Percentiles rank a stretch among this genome's conserved stretches.
Evolutionary conservation across 2,329 filamentous ascomycete species (phyloP).

Genomic region (Chaetomium globosum): DNA sequence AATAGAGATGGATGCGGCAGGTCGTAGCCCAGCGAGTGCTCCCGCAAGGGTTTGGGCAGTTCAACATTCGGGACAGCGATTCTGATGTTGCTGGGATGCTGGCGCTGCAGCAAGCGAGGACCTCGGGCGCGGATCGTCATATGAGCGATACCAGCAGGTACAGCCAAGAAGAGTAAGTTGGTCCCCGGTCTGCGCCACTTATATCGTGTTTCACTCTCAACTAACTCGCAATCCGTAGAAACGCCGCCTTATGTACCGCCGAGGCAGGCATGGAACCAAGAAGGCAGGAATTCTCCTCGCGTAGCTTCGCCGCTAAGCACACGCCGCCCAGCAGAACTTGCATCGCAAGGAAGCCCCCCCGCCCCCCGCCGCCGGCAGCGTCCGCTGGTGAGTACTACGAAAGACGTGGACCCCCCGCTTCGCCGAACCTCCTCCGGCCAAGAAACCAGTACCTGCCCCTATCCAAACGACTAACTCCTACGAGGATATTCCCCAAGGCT

Average conservation of each 20-base stretch:
- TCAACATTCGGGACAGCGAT: conserved; percentile 64
- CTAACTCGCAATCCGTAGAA: conserved; percentile 46
- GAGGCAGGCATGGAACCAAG: conserved; percentile 59
- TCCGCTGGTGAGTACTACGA: conserved; percentile 72
- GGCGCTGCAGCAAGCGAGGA: conserved; percentile 63
- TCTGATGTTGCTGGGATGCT: conserved; percentile 74
- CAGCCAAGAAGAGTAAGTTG: conserved; percentile 71
- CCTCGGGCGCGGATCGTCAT: conserved; percentile 45
- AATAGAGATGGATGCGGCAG: conserved; percentile 78
- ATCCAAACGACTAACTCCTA: conserved; percentile 39
- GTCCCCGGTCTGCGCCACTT: conserved; percentile 16
- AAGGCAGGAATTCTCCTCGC: conserved; percentile 50
- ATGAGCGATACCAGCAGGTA: conserved; percentile 73
- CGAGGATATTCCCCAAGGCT: conserved; percentile 47
- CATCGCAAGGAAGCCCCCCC: conserved; percentile 43
- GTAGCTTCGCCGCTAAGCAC: conserved; percentile 50
- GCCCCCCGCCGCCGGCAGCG: conserved; percentile 33
- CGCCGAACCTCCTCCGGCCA: conserved; percentile 51
- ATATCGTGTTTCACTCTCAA: conserved; percentile 33
- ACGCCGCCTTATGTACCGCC: conserved; percentile 61
- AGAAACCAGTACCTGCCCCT: conserved; percentile 40
- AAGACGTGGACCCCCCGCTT: conserved; percentile 94
- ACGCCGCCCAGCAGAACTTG: conserved; percentile 44
- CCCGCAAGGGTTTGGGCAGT: conserved; percentile 51
- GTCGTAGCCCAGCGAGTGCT: conserved; percentile 53